Evolutionary conservation across 2,329 filamentous ascomycete species (phyloP).

Genomic region (Talaromyces amestolkiae): DNA sequence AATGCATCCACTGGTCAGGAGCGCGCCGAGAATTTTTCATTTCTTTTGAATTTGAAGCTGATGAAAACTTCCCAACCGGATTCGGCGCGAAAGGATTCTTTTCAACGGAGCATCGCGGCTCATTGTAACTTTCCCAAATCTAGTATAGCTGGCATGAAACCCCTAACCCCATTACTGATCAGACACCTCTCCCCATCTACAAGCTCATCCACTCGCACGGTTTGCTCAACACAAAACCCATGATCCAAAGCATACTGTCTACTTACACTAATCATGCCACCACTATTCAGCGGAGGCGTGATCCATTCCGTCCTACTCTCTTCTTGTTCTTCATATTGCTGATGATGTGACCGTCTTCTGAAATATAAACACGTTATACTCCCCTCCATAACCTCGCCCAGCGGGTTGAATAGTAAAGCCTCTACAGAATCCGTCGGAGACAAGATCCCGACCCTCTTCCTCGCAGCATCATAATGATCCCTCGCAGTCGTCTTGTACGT

Average conservation of each 20-base stretch:
- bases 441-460: slow-evolving; percentile 58
- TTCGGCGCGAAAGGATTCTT: background rate
- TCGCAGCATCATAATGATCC: slow-evolving; percentile 67
- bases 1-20: background rate
- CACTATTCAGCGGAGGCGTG: slow-evolving; percentile 72
- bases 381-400: slow-evolving; percentile 75
- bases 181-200: slow-evolving; percentile 74
- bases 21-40: too few relatives aligned
- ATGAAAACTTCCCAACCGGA: background rate
- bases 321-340: background rate
- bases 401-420: slow-evolving; percentile 69
- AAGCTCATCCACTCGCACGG: slow-evolving; percentile 60
- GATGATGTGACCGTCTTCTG: slow-evolving; percentile 42
- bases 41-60: background rate
- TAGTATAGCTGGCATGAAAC: slow-evolving; percentile 58
- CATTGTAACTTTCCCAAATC: slow-evolving; percentile 19
- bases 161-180: slow-evolving; percentile 84
- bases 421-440: slow-evolving; percentile 55
- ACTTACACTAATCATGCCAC: slow-evolving; percentile 79
- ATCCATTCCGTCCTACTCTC: slow-evolving; percentile 58
- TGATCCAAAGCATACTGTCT: slow-evolving; percentile 76
- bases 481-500: slow-evolving; percentile 82
- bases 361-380: slow-evolving; percentile 82
- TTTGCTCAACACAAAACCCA: slow-evolving; percentile 64
- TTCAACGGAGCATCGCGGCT: background rate